Base-by-base conservation (phyloP, 352 stramenopile species). In the Pythium phragmiticola region DNA sequence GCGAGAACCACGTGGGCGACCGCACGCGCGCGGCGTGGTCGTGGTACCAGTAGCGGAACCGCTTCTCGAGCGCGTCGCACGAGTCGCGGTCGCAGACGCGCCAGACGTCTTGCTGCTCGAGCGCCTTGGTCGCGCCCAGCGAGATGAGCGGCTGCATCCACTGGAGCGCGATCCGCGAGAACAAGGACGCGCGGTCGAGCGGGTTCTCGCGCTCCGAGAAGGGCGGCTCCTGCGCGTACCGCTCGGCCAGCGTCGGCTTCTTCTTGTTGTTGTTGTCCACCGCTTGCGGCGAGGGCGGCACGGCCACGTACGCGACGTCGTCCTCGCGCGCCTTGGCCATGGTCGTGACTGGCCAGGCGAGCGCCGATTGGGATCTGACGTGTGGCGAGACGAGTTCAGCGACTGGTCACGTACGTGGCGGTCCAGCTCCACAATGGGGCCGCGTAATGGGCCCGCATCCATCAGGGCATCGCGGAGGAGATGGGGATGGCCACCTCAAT, bases 21-120 rank as follows among this genome's bases (percentile, higher is more conserved):
- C 7, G 39, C 39, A 49, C 47, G 45, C n/a, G 7, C 33, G 30
- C 30, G 28, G 51, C 19, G 2, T 14, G 28, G 26, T 63, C 41
- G 63, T 4, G 48, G 60, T 72, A 68, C 42, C 68, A 19, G 2
- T 21, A 7, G 6, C 48, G 33, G 46, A 78, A 78, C 6, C 71
- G 71, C 16, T 45, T 34, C 28, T 72, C 51, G 8, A 78, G 45
- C 21, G 57, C 59, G 26, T 73, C 64, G 37, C 71, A 75, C 21
- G 67, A 47, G 54, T 78, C 71, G 16, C 47, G 42, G 2, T 64
- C 51, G n/a, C 68, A 73, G 30, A 75, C 60, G 14, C 43, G 61
- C 75, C 75, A 84, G 11, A 80, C 52, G 65, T 84, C 75, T n/a
- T 77, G 66, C 28, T 72, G 59, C 37, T 81, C 68, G 7, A 84